phyloP scores from a whole-genome alignment of 257 asterid species.

The Solanum piurae region DNA sequence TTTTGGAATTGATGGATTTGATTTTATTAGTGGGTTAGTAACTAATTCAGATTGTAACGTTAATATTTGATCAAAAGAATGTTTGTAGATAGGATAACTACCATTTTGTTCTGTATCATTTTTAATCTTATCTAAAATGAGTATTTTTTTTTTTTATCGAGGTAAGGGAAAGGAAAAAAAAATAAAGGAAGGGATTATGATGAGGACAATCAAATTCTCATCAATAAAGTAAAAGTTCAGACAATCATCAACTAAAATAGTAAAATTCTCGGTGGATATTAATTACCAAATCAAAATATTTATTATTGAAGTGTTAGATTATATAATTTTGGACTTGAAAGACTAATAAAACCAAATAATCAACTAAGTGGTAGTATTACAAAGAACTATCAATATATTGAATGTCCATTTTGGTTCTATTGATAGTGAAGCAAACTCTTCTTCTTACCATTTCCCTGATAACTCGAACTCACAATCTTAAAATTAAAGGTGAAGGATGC shows the following conservation, averaged over 20 bases:
- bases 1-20: background rate
- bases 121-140: background rate
- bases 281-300: background rate
- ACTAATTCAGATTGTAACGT: no score
- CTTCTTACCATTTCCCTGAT: background rate
- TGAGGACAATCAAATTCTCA: no score
- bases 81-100: background rate
- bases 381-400: background rate
- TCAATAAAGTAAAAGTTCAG: no score
- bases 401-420: background rate
- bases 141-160: background rate
- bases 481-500: background rate
- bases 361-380: background rate
- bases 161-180: fast-evolving
- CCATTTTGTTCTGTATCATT: background rate
- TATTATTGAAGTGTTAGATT: background rate
- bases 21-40: no score
- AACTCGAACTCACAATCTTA: background rate
- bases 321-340: background rate
- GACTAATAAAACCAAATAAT: background rate
- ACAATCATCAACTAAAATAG: no score
- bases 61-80: background rate
- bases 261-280: background rate
- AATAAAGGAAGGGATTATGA: no score
- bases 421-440: background rate